phyloP scores from a whole-genome alignment of 1,284 basidiomycete species.

The Phenoliferia sp. region DNA sequence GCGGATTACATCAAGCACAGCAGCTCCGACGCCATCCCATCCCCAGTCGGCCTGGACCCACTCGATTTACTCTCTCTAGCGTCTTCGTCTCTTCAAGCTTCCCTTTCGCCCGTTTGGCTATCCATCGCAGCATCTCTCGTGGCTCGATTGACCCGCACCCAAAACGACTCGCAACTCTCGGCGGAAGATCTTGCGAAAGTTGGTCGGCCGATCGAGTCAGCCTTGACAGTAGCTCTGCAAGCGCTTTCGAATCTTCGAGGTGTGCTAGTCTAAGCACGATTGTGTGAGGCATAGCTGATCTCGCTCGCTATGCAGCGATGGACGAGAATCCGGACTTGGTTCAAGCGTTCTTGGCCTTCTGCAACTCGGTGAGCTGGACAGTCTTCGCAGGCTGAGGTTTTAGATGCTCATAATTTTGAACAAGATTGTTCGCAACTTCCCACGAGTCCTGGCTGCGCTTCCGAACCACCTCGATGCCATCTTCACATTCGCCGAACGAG shows the following conservation, averaged over 20 bases:
- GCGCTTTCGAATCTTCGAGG: constrained; percentile 6
- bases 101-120: constrained; percentile 34
- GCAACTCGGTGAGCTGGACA: constrained; percentile 13
- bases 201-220: constrained; percentile 14
- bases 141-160: constrained; percentile 19
- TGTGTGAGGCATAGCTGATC: not conserved
- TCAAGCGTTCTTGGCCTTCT: constrained; percentile 33
- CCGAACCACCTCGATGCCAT: constrained; percentile 27
- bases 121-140: constrained; percentile 21
- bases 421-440: constrained; percentile 23
- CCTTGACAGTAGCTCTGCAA: constrained; percentile 13
- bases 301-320: constrained; percentile 24
- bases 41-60: constrained; percentile 30
- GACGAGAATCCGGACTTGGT: constrained; percentile 37
- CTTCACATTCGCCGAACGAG: constrained; percentile 25
- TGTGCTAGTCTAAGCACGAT: not conserved
- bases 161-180: constrained; percentile 1
- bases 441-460: constrained; percentile 21
- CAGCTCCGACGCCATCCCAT: constrained; percentile 31
- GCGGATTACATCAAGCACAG: constrained; percentile 32
- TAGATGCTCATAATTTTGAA: not conserved
- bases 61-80: constrained; percentile 24
- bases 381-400: not conserved
- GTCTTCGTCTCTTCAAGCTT: constrained; percentile 13
- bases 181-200: constrained; percentile 13